phyloP scores from a whole-genome alignment of 208 protist genomes.

The Trypanosoma brucei region DNA sequence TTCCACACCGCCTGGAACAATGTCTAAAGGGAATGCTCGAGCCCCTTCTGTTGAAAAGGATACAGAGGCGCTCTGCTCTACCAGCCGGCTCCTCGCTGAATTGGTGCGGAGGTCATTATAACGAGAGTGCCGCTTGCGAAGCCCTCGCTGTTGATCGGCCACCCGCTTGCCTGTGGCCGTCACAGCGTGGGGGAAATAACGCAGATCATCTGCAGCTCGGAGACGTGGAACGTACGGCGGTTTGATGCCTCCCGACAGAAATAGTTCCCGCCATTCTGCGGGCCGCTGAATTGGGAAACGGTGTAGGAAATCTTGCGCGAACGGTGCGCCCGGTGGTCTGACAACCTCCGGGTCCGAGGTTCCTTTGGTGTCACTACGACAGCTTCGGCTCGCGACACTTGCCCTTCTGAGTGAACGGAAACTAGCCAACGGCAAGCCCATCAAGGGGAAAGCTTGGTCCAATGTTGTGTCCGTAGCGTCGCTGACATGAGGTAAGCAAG shows the following conservation, averaged over 20 bases:
- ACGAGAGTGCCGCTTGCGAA: slow-evolving; percentile 29
- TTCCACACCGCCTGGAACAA: neutral
- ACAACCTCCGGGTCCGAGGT: too few relatives aligned
- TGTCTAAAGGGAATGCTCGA: neutral
- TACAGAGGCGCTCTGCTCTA: neutral
- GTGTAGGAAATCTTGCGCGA: slow-evolving; percentile 13
- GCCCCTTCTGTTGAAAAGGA: neutral
- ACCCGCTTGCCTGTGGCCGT: slow-evolving; percentile 70
- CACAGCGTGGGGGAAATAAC: slow-evolving; percentile 79
- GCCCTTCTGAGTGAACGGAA: too few relatives aligned
- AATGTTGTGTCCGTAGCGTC: neutral
- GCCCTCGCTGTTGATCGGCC: slow-evolving; percentile 52
- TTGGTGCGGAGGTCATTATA: neutral
- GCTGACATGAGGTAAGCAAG: neutral
- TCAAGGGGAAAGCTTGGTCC: slow-evolving; percentile 7
- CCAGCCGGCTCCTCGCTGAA: neutral
- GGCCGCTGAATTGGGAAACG: slow-evolving; percentile 30
- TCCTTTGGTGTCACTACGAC: too few relatives aligned
- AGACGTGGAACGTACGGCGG: slow-evolving; percentile 67
- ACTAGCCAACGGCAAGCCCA: too few relatives aligned
- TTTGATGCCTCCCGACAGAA: slow-evolving; percentile 37
- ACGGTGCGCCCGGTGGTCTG: neutral
- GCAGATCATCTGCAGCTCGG: slow-evolving; percentile 71
- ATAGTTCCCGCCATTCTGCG: slow-evolving; percentile 60
- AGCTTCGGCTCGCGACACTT: too few relatives aligned